Base-by-base conservation (phyloP, 805 yeast genomes). In the Wickerhamomyces strasburgensis region DNA sequence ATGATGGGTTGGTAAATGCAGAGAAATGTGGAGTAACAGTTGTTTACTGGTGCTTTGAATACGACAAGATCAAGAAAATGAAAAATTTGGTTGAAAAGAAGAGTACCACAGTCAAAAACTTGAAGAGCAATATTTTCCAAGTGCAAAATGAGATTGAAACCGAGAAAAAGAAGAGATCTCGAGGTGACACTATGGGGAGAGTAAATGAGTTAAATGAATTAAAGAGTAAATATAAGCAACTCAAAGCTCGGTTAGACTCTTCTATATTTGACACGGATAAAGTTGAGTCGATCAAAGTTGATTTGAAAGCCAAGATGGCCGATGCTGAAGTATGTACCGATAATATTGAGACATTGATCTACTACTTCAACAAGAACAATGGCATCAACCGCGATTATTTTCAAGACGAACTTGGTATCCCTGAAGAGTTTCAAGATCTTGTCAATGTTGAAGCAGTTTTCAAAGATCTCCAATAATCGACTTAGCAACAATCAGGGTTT, bases 11-110 rank as follows among this genome's bases (percentile, higher is more conserved):
- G 21, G 62, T 75, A 6, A 65, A 64, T 30, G 62, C 65, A 27
- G 78, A 72, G 42, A 77, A 76, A 51, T 75, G 82, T 50, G 84
- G 83, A 0, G 59, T 62, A 11, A 61, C 70, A 11, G 71, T 70
- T 36, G 56, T 73, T 3, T 75, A 72, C 40, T 75, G 78, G 77
- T 60, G 71, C 35, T 73, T 70, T 52, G 57, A 52, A 42, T 60
- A 56, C 38, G 63, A 59, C 43, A 42, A 51, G 42, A 38, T 49
- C 30, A 47, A 40, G 41, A 48, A 44, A 15, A 31, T 52, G 25
- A 46, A 49, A 15, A 40, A 40, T 5, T n/a, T 31, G 19, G 11
- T 31, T 18, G 24, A 29, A 14, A 27, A 29, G 33, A 37, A 39
- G 16, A 5, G 14, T 9, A 21, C 11, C 9, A 43, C 24, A 25